These are phyloP conservation scores for Neofusicoccum parvum DNA, from an alignment of 2,329 filamentous ascomycete species.

Conservation along the genomic window DNA sequence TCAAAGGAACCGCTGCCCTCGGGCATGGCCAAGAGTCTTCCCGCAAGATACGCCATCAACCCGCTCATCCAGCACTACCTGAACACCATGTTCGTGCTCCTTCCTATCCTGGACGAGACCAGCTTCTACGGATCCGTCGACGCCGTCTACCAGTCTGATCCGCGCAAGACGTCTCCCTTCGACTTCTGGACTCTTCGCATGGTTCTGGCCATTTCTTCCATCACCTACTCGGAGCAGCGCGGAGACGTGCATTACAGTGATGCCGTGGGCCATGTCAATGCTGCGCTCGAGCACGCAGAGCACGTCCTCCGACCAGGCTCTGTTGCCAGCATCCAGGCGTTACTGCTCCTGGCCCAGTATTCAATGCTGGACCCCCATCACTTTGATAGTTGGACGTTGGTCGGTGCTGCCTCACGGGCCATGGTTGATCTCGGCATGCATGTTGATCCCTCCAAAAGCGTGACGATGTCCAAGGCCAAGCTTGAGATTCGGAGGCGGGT, in stretches of 20 bases:
- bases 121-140: conserved; percentile 77
- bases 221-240: conserved; percentile 68
- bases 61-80: conserved; percentile 81
- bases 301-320: conserved; percentile 83
- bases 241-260: conserved; percentile 65
- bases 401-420: conserved; percentile 85
- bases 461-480: conserved; percentile 66
- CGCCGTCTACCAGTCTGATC: conserved; percentile 74
- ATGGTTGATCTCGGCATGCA: conserved; percentile 90
- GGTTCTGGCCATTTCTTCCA: conserved; percentile 81
- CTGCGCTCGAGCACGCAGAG: conserved; percentile 77
- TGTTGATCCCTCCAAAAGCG: conserved; percentile 79
- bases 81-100: conserved; percentile 75
- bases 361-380: conserved; percentile 86
- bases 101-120: conserved; percentile 82
- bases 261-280: conserved; percentile 62
- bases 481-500: conserved; percentile 79
- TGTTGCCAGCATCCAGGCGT: conserved; percentile 80
- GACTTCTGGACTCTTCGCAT: conserved; percentile 89
- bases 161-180: conserved; percentile 61
- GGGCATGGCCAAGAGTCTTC: conserved; percentile 62
- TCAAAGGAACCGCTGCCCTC: conserved; percentile 72
- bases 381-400: conserved; percentile 92
- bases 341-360: conserved; percentile 85
- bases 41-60: conserved; percentile 68